Evolutionary conservation across 2,329 filamentous ascomycete genomes (phyloP).

Genomic region (Ceratocystis albifundus): DNA sequence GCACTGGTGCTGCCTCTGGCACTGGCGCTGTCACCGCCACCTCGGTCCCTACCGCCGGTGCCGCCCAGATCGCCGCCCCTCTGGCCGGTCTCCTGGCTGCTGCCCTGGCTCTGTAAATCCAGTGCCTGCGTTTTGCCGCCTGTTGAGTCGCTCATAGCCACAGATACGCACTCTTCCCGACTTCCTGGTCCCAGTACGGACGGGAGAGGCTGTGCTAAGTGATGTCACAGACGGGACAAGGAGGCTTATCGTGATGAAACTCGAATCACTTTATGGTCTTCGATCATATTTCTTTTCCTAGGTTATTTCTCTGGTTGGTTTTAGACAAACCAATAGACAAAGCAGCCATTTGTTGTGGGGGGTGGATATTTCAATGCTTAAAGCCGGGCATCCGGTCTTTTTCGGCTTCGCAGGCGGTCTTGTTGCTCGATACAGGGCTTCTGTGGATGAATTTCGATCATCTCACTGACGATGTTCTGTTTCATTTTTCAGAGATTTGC

Average conservation of each 20-base stretch:
- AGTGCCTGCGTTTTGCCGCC: background rate
- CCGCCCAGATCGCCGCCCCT: conserved; percentile 22
- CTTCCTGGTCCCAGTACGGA: conserved; percentile 12
- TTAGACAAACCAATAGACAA: background rate
- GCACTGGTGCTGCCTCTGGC: conserved; percentile 21
- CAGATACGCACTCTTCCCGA: background rate
- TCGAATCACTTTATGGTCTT: background rate
- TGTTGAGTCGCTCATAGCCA: too few relatives aligned
- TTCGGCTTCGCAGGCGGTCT: background rate
- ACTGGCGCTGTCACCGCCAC: conserved; percentile 18
- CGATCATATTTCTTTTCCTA: background rate
- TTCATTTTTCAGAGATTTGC: background rate
- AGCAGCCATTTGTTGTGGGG: background rate
- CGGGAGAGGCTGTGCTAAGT: background rate
- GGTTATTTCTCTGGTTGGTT: background rate
- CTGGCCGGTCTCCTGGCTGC: conserved; percentile 22
- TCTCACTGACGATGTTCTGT: background rate
- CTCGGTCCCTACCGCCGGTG: conserved; percentile 23
- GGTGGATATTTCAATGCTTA: background rate
- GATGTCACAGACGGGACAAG: background rate
- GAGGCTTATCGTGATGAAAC: background rate
- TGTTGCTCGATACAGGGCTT: background rate
- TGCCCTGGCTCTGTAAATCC: conserved; percentile 23
- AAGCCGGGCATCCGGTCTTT: background rate
- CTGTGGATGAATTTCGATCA: background rate